Evolutionary conservation across 1,139 yeast species (phyloP), one percentile per base, ranked within the genome.

Genomic region (Suhomyces wounanorum): DNA sequence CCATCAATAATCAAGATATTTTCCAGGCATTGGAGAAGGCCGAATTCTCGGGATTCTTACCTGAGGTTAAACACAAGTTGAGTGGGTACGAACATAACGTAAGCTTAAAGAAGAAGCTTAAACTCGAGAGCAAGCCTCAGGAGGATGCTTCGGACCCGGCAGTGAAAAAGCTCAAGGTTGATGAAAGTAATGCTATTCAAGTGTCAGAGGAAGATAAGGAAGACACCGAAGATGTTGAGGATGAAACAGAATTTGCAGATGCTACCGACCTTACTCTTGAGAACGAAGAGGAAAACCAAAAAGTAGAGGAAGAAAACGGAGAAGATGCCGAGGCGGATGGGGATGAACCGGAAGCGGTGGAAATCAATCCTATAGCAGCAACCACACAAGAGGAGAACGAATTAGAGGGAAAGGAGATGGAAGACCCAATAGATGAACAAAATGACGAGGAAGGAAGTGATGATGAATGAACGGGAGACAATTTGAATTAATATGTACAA

Each of bases 1-100:
- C 83, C 4, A 81, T 87, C 36, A 82, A 78, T 57, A 84, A 85
- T 2, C 88, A 84, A 55, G 95, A 87, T 64, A 72, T 87, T 11
- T 59, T 85, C 40, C 68, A 64, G 18, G 91, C 89, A 0, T 67
- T 87, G 49, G 85, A 83, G 49, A 67, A 66, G 35, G 75, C 84
- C 1, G 86, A 82, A 43, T 82, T 83, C 59, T 67, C 72, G 1
- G 79, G 83, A 1, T 84, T 83, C 62, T 61, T 78, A 2, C 84
- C 85, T 4, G 76, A 75, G 17, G 75, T 84, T 18, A 77, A 75
- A 59, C 80, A 69, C 60, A 87, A 75, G 57, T 69, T 78, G 58
- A 78, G 69, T 49, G 67, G 57, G 21, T 85, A 67, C 60, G 82
- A 77, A 55, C 63, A 62, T n/a, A 58, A 63, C 16, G 70, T 69